Base-by-base conservation (phyloP, 495 filamentous ascomycete genomes). In the Hypoxylon fuscum region DNA sequence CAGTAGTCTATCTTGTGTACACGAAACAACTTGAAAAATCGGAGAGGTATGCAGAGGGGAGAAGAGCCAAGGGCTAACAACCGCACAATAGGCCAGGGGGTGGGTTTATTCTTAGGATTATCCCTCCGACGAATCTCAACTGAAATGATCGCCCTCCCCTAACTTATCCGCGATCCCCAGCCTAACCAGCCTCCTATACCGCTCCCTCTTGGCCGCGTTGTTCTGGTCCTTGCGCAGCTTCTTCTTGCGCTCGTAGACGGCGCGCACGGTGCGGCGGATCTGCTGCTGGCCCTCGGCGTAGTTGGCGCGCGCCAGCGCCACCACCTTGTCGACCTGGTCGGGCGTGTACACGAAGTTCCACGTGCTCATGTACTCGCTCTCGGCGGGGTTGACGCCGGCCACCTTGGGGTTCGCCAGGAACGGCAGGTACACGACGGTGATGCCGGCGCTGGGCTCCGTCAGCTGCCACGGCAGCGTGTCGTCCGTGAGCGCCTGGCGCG, bases 331-430 rank as follows among this genome's bases (percentile, higher is more conserved):
- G 42, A 97, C 81, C 68, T 97, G 87, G 53, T 91, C 83, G 0
- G 92, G 90, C 29, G 90, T 92, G 74, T 96, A 97, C 38, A 96
- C 86, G 70, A 97, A 97, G 72, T 97, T 98, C 95, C 95, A 98
- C 1, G 95, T 98, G 64, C 86, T 90, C 74, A 97, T 83, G 78
- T 93, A 98, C 45, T 93, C 90, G 55, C 84, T 86, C 10, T 80
- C 84, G 29, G 88, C 84, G 0, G 95, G 94, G 70, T 97, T 87
- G 21, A 97, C 88, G 46, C 85, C 89, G 5, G 82, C 81, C 1
- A 94, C 90, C 15, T 87, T 85, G 0, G 87, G 81, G 71, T 98
- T 97, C 14, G 88, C 85, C 8, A 97, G 77, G 59, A 96, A 86
- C 2, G 95, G 95, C 69, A 97, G 90, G 75, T 98, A 98, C 23